These are phyloP conservation scores for Byssoonygena ceratinophila DNA, from an alignment of 2,329 filamentous ascomycete species.

Conservation along the genomic window DNA sequence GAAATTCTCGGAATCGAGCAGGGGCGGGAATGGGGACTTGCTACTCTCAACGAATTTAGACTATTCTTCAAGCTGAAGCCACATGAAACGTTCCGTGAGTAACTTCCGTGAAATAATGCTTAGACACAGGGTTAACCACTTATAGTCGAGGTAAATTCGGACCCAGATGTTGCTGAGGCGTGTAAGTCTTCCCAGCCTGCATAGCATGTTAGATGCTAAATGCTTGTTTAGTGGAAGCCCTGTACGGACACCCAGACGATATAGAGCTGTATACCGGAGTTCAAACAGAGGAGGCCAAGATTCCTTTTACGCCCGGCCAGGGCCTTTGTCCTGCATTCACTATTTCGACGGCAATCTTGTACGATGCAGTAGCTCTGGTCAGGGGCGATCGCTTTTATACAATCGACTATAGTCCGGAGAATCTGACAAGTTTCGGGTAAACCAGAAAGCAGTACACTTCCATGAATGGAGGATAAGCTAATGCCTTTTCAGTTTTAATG, in stretches of 20 bases:
- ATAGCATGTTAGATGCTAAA: constrained; percentile 27
- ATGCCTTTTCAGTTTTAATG: constrained; percentile 24
- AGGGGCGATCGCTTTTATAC: constrained; percentile 35
- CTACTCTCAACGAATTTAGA: constrained; percentile 46
- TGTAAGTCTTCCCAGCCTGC: constrained; percentile 32
- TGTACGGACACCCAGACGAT: constrained; percentile 55
- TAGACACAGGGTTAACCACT: background rate
- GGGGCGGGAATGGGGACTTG: constrained; percentile 53
- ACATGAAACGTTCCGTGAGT: constrained; percentile 42
- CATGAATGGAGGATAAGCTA: background rate
- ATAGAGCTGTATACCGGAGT: constrained; percentile 62
- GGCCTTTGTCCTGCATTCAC: constrained; percentile 31
- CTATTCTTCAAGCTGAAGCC: constrained; percentile 51
- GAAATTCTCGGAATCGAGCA: constrained; percentile 73
- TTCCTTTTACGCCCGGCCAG: constrained; percentile 27
- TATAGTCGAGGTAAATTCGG: constrained; percentile 46
- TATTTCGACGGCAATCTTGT: constrained; percentile 32
- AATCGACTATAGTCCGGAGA: constrained; percentile 21
- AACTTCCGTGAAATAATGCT: background rate
- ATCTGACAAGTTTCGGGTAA: constrained; percentile 26
- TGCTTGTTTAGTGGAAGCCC: constrained; percentile 39
- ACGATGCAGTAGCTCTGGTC: constrained; percentile 36
- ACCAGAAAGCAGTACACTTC: background rate
- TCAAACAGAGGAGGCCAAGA: constrained; percentile 37
- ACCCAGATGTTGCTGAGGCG: constrained; percentile 44